Base-by-base conservation (phyloP, 2,329 filamentous ascomycete genomes). In the Tothia fuscella region DNA sequence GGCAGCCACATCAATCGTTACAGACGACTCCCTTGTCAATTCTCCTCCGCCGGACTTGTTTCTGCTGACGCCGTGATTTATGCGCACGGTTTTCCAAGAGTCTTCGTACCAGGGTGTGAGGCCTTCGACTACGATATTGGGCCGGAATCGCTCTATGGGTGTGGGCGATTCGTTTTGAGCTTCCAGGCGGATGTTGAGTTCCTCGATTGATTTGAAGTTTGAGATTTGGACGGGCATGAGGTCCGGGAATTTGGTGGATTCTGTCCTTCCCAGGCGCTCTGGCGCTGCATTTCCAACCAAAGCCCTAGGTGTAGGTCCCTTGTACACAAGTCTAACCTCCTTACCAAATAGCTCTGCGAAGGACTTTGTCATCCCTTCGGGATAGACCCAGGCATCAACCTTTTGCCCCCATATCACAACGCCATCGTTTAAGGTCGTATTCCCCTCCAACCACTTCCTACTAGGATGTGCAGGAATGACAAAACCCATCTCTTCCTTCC, bases 101-200 rank as follows among this genome's bases (percentile, higher is more conserved):
- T 80, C 76, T 52, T 80, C 77, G 28, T 65, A 65, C 76, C 76
- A 80, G 0, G 76, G 67, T 41, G 61, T 58, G 29, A 61, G 58
- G 1, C 76, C 76, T 12, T 61, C 59, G 32, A 80, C 65, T 17
- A 80, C 64, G 42, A 80, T 74, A 53, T 80, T 80, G 1, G 76
- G 74, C 14, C 77, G 60, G 54, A 80, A 80, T 2, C 76, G 67
- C 53, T 79, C 75, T 43, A 79, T 70, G 0, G 64, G 70, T 25
- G 78, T 66, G n/a, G 63, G 58, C 4, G 66, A 60, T 20, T 65
- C 59, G 1, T 65, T 63, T 19, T 51, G 54, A 21, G 49, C 47
- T 24, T 44, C 49, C 19, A 80, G 58, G 12, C 75, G 65, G 3
- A 50, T 45, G 52, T 80, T 80, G 20, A 80, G 62, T 49, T 80